Evolutionary conservation across 345 rosid genomes (phyloP).

Genomic region (Citrus sp.): DNA sequence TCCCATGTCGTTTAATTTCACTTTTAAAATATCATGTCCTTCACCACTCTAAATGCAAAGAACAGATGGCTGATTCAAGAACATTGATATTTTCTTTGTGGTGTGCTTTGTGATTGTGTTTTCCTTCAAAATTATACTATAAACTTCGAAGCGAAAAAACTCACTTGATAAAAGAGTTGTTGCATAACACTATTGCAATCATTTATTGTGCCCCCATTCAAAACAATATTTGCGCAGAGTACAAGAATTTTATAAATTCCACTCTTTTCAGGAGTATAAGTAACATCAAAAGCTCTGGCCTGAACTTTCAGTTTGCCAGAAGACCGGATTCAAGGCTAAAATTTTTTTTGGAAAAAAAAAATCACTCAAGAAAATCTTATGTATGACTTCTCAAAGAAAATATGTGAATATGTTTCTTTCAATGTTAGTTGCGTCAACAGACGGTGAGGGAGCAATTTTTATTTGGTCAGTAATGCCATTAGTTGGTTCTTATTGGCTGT

Average conservation of each 20-base stretch:
- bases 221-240: constrained; percentile 61
- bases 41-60: constrained; percentile 57
- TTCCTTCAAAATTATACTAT: background rate
- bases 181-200: constrained; percentile 80
- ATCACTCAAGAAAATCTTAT: background rate
- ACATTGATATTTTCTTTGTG: background rate
- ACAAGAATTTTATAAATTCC: constrained; percentile 57
- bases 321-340: constrained; percentile 33
- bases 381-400: background rate
- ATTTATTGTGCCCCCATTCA: constrained; percentile 64
- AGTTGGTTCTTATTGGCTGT: background rate
- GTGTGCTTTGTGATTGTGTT: background rate
- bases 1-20: constrained; percentile 77
- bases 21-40: constrained; percentile 49
- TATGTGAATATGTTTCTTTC: constrained; percentile 29
- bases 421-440: constrained; percentile 23
- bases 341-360: too few relatives aligned
- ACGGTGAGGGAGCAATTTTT: constrained; percentile 37
- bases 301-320: constrained; percentile 19
- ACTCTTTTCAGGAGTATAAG: constrained; percentile 61
- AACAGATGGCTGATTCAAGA: background rate
- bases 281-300: constrained; percentile 51
- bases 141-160: background rate
- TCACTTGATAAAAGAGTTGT: constrained; percentile 50
- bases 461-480: constrained; percentile 12